Base-by-base conservation (phyloP, 495 filamentous ascomycete genomes). In the Xylaria flabelliformis region DNA sequence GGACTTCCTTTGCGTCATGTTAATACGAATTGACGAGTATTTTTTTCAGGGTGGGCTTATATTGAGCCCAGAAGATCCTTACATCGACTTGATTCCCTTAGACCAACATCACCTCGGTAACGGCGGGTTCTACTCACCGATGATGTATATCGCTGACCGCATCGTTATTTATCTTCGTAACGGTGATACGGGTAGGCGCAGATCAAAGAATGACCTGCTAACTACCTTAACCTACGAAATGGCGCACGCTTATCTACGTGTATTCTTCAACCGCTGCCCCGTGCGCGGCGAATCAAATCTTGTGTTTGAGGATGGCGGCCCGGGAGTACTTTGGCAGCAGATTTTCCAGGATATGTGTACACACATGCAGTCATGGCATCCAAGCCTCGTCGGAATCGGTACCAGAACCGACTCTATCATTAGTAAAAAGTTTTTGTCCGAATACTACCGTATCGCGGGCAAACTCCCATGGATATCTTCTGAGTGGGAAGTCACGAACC, bases 331-430 rank as follows among this genome's bases (percentile, higher is more conserved):
- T 4, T 59, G 29, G 29, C 4, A 8, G 7, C 32, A 2, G 10
- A 13, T 61, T 21, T 5, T 8, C 10, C 8, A 2, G 5, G 12
- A 19, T 8, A n/a, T 39, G 0, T 7, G 0, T 39, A 13, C 24
- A 3, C 32, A 61, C 12, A 39, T 61, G 2, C 17, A 19, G 3
- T 21, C 6, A 39, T 61, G 32, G 32, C 6, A 61, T n/a, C 7
- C 17, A 1, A 56, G 24, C 53, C 53, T 56, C 0, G 0, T 17
- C 3, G 6, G 0, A 7, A 1, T 56, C 32, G 53, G 13, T 32
- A 4, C 1, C 15, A 8, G 3, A 15, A 0, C 1, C 10, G 24
- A 29, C 0, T 7, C 0, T 17, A 2, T 6, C 13, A 12, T 13
- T 7, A 5, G 26, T 1, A 5, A 12, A 13, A 32, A 1, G 12